phyloP scores from a whole-genome alignment of 179 eudicot genomes.

The Pouteria campechiana region DNA sequence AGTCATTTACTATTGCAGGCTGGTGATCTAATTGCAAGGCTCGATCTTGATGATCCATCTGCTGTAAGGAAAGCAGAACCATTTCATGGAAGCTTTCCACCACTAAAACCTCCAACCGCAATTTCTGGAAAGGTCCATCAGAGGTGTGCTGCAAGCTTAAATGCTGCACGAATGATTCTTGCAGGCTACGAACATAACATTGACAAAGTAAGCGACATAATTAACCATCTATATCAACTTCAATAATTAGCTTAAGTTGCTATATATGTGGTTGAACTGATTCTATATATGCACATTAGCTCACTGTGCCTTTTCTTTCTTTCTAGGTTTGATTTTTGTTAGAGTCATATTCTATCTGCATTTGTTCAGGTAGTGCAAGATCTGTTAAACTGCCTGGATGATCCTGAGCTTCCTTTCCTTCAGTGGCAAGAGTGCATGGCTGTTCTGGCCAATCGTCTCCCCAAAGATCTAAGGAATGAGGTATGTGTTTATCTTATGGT shows the following conservation, averaged over 20 bases:
- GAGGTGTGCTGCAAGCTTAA: conserved; percentile 86
- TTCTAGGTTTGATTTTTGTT: background rate
- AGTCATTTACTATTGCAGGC: conserved; percentile 36
- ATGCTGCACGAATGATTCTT: conserved; percentile 91
- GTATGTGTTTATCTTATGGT: conserved; percentile 18
- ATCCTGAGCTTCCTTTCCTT: conserved; percentile 93
- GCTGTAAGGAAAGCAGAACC: conserved; percentile 99
- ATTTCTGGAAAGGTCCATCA: conserved; percentile 97
- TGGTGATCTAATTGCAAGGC: conserved; percentile 91
- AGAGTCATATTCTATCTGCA: too few species aligned
- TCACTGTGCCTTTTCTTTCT: background rate
- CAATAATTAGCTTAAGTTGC: too few species aligned
- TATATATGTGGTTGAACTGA: too few species aligned
- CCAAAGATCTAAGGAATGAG: conserved; percentile 78
- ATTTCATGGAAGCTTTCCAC: conserved; percentile 75
- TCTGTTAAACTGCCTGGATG: conserved; percentile 81
- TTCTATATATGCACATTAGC: too few species aligned
- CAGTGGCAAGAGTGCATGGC: conserved; percentile 99
- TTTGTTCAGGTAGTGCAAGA: conserved; percentile 69
- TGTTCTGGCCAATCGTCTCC: conserved; percentile 86
- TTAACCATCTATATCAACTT: too few species aligned
- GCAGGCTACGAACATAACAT: conserved; percentile 95
- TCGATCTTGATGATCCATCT: conserved; percentile 96
- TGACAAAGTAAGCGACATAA: conserved; percentile 87
- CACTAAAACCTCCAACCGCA: conserved; percentile 87